Percentiles rank a stretch among this genome's conserved stretches.
Conservation (phyloP, 768 basidiomycete genomes). For the Rhizopogon vinicolor region DNA sequence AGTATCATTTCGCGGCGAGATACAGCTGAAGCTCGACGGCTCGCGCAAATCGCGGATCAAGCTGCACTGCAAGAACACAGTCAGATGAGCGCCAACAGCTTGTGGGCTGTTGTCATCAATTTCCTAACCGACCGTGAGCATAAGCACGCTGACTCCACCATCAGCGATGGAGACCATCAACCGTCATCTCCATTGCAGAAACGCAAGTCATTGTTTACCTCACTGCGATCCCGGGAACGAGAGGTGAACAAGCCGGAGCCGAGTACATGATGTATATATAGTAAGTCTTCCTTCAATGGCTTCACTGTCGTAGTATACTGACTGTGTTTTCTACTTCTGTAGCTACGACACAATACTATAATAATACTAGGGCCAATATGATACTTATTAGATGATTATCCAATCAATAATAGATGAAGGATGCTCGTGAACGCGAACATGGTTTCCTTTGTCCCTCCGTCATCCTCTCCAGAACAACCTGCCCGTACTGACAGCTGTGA, state of each 20-base stretch:
- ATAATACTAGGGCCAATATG: not conserved
- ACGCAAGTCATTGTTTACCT: conserved; percentile 22
- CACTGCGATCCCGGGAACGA: conserved; percentile 13
- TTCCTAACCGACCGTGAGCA: conserved; percentile 53
- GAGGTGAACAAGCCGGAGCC: not conserved
- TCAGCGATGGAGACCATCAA: not conserved
- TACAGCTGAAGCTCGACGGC: conserved; percentile 68
- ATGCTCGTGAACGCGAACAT: too few species aligned
- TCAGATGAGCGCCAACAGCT: conserved; percentile 58
- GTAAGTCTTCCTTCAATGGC: not conserved
- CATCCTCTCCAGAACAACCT: too few species aligned
- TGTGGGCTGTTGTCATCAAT: conserved; percentile 66
- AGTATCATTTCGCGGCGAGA: conserved; percentile 90
- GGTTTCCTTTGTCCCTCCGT: too few species aligned
- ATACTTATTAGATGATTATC: not conserved
- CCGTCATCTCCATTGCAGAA: conserved; percentile 9
- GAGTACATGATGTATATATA: not conserved
- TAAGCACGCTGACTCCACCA: conserved; percentile 16
- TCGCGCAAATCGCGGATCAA: conserved; percentile 73
- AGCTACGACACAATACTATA: not conserved
- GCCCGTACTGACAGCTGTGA: too few species aligned
- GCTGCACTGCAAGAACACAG: conserved; percentile 54
- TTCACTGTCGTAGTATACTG: not conserved
- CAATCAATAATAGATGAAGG: not conserved
- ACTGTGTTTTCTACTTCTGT: not conserved